These are phyloP conservation scores for Udeniomyces megalosporus DNA, from an alignment of 768 basidiomycete species.

Conservation along the genomic window DNA sequence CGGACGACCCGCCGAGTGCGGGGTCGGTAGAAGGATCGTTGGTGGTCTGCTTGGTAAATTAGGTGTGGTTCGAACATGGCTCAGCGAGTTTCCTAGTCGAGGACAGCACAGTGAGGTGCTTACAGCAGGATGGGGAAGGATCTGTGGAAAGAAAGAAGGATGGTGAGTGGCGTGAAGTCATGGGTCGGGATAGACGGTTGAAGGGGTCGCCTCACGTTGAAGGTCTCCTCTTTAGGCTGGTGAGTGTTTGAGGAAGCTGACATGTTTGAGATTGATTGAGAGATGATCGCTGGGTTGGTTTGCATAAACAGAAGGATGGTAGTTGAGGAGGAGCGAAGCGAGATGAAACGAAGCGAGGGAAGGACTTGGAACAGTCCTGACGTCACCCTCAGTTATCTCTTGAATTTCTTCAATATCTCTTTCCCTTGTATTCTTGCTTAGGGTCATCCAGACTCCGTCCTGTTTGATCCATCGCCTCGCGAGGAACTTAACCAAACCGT, in stretches of 20 bases:
- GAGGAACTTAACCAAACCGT: too few relatives aligned
- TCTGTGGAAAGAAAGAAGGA: background rate
- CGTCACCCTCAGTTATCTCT: too few relatives aligned
- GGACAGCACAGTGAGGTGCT: background rate
- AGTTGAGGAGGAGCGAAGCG: background rate
- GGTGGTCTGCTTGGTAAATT: conserved; percentile 8
- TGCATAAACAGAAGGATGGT: background rate
- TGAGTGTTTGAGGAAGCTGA: background rate
- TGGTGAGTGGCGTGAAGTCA: background rate
- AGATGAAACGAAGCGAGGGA: background rate
- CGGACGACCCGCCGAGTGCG: background rate
- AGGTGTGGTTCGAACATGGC: background rate
- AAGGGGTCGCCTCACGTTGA: background rate
- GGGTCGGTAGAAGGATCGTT: conserved; percentile 14
- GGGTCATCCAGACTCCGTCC: too few relatives aligned
- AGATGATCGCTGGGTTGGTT: background rate
- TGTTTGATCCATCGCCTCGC: too few relatives aligned
- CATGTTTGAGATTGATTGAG: background rate
- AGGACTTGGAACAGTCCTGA: too few relatives aligned
- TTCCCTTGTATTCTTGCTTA: too few relatives aligned
- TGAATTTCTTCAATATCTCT: too few relatives aligned
- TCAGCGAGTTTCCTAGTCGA: background rate
- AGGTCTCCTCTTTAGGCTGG: conserved; percentile 11
- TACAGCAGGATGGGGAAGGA: conserved; percentile 15
- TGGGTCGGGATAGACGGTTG: background rate